Base-by-base conservation (phyloP, 1,284 basidiomycete species). In the Boletus semigastroideus region DNA sequence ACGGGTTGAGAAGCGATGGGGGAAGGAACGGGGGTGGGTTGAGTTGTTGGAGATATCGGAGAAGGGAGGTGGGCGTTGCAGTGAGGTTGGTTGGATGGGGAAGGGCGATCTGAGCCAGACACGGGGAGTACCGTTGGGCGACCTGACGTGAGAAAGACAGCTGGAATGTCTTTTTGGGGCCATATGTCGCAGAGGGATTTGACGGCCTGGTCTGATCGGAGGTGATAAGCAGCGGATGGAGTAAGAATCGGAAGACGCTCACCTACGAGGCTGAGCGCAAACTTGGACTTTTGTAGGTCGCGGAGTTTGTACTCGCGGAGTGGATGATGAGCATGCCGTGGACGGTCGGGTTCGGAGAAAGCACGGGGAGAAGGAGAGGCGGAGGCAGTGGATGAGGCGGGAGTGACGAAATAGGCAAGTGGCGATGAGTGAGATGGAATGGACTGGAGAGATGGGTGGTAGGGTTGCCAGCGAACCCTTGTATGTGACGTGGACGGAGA, bases 401-500 rank as follows among this genome's bases (percentile, higher is more conserved):
- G 85, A 59, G 86, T 86, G 73, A 80, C 75, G 56, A 82, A 73
- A 72, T 78, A 79, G 42, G 73, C 17, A 54, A 73, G 59, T 31
- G 78, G 70, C 46, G 78, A 73, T 37, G 80, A 76, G 61, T 72
- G 73, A 59, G 38, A 20, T 5, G 75, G 70, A 46, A 72, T 37
- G 42, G 67, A 51, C 19, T 61, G 60, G 40, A 58, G 14, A 5
- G 64, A 57, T 65, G 71, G 58, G 58, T 72, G 66, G 69, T 89
- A 89, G 56, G 87, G 86, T 71, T 90, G 87, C 86, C 87, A 89
- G 61, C 86, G 83, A 62, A 82, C 74, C 67, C 83, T 73, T 37
- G 65, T 47, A 45, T 69, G 67, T 25, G 69, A 53, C 0, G 66
- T 57, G 52, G 85, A 78, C 13, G 82, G 79, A 45, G 82, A 80